Evolutionary conservation across 805 yeast genomes (phyloP), one percentile per base, ranked within the genome.

Genomic region (Kazachstania bromeliacearum): DNA sequence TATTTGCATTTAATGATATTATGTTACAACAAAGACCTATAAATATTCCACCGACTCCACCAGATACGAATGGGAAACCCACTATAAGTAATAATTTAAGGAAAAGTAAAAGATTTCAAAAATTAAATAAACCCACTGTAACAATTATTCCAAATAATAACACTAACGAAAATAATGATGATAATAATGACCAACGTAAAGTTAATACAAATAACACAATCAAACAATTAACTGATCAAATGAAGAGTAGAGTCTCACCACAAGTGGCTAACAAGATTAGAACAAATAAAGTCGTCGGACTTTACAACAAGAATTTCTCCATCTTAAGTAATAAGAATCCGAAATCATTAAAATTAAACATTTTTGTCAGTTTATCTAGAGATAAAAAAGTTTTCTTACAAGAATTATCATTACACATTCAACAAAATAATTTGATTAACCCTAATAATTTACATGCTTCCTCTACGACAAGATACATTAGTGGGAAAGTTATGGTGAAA

Each of bases 401-500:
- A 26, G 57, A 52, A 19, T 25, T 52, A 10, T 36, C 49, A 10
- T 39, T 50, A 15, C 47, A 45, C 40, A 37, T 46, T 15, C 45
- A 38, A 13, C 35, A 38, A 15, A 25, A 35, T 18, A 37, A 34
- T n/a, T 20, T 32, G 7, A 12, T 27, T 6, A 21, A 26, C 5
- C 35, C 31, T 19, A 34, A 27, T 28, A 14, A 13, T 5, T 16
- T 23, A 7, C 21, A 30, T 15, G 26, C 6, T 4, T 16, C 28
- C 19, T 34, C 24, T 30, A 27, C 37, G n/a, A 20, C 39, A 15
- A 34, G 42, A 30, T 39, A 63, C 38, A 60, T 88, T 12, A 55
- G 73, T 34, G 96, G 96, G 2, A 77, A 77, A 36, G 67, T 88
- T 30, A 82, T 92, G 2, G 96, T 83, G 19, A 73, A 75, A 50